Percentiles rank a stretch among this genome's conserved stretches.
phyloP scores from a whole-genome alignment of 129 eudicot genomes.

The Ambrosia artemisiifolia region DNA sequence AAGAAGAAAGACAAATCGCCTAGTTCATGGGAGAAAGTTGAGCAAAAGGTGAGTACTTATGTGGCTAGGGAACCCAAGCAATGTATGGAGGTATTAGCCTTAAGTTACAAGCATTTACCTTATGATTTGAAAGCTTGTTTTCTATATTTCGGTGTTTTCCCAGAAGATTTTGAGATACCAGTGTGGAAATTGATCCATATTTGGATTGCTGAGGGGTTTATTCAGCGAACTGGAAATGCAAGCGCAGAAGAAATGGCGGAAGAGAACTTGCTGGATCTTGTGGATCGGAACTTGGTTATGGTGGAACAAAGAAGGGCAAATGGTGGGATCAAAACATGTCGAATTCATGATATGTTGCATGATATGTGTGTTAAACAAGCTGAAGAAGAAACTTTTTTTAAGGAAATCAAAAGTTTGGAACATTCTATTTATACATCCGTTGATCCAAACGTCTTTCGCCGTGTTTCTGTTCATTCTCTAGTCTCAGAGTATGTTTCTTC shows the following conservation, averaged over 20 bases:
- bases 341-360: constrained; percentile 44
- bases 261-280: constrained; percentile 45
- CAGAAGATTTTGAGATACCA: constrained; percentile 36
- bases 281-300: constrained; percentile 42
- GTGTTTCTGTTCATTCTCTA: constrained; percentile 15
- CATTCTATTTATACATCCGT: background rate
- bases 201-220: constrained; percentile 55
- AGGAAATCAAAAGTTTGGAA: constrained; percentile 23
- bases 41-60: constrained; percentile 31
- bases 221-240: constrained; percentile 22
- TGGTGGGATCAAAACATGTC: background rate
- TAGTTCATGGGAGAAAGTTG: constrained; percentile 36
- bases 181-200: constrained; percentile 8
- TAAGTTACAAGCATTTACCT: constrained; percentile 42
- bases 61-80: constrained; percentile 35
- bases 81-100: constrained; percentile 11
- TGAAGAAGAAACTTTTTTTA: constrained; percentile 32
- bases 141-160: constrained; percentile 40
- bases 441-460: background rate
- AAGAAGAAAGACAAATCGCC: constrained; percentile 22
- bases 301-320: constrained; percentile 27
- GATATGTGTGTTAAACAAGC: constrained; percentile 42
- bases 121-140: constrained; percentile 3
- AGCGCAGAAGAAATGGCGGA: constrained; percentile 38
- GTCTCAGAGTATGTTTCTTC: background rate